These are phyloP conservation scores for Backusella westeae DNA, from an alignment of 192 early-diverging fungal species.

Conservation along the genomic window DNA sequence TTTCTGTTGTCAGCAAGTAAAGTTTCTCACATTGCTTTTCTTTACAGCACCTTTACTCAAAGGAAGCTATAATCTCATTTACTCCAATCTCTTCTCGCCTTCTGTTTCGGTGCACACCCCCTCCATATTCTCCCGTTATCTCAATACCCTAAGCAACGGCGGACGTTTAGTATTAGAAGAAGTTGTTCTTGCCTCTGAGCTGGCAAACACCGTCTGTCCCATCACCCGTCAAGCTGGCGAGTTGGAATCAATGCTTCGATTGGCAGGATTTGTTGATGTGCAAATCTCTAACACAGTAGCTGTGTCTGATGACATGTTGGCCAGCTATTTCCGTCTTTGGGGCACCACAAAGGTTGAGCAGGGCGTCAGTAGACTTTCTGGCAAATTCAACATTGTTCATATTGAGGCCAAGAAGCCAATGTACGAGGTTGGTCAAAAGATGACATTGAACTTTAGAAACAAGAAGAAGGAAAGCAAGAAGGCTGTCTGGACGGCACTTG, in stretches of 20 bases:
- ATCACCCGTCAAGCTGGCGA: slow-evolving; percentile 56
- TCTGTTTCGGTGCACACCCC: slow-evolving; percentile 63
- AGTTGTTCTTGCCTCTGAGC: slow-evolving; percentile 53
- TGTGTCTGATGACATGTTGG: slow-evolving; percentile 47
- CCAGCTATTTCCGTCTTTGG: slow-evolving; percentile 57
- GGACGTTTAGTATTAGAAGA: slow-evolving; percentile 69
- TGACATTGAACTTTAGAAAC: slow-evolving; percentile 77
- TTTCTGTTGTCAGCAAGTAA: neutral
- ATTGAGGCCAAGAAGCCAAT: slow-evolving; percentile 71
- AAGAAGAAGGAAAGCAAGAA: slow-evolving; percentile 45
- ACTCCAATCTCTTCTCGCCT: slow-evolving; percentile 54
- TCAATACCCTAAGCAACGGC: slow-evolving; percentile 62
- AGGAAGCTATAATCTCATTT: slow-evolving; percentile 58
- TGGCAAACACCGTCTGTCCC: slow-evolving; percentile 43
- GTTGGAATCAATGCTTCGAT: slow-evolving; percentile 68
- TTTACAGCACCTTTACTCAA: slow-evolving; percentile 47
- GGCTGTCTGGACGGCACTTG: slow-evolving; percentile 58
- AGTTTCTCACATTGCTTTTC: neutral
- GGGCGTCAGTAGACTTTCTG: slow-evolving; percentile 41
- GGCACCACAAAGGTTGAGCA: slow-evolving; percentile 41
- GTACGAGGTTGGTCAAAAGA: slow-evolving; percentile 85
- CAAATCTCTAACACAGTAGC: slow-evolving; percentile 32
- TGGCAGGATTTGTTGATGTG: slow-evolving; percentile 84
- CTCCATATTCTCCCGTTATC: slow-evolving; percentile 57
- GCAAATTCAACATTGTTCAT: slow-evolving; percentile 47